Evolutionary conservation across 1,284 basidiomycete genomes (phyloP).

Genomic region (Termitomyces sp.): DNA sequence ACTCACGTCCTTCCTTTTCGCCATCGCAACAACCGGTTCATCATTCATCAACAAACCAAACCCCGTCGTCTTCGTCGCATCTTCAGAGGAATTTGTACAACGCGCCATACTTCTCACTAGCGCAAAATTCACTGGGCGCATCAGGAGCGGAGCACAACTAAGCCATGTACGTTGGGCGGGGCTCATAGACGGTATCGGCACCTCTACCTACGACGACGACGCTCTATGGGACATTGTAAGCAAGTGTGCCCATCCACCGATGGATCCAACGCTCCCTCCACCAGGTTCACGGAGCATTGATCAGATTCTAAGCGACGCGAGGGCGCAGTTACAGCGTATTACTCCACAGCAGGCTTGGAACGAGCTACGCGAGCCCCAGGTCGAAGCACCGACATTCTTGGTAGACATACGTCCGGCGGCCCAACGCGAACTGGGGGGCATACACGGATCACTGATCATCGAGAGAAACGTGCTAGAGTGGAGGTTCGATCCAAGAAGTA

Average conservation of each 20-base stretch:
- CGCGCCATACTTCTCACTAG: slow-evolving; percentile 57
- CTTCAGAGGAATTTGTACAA: slow-evolving; percentile 49
- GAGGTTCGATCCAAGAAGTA: slow-evolving; percentile 64
- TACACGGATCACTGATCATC: slow-evolving; percentile 59
- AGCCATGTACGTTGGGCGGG: slow-evolving; percentile 41
- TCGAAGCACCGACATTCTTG: slow-evolving; percentile 57
- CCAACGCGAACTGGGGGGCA: slow-evolving; percentile 53
- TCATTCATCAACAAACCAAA: slow-evolving; percentile 27
- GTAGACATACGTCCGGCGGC: slow-evolving; percentile 69
- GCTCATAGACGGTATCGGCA: slow-evolving; percentile 46
- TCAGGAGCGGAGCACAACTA: slow-evolving; percentile 34
- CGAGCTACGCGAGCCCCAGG: slow-evolving; percentile 48
- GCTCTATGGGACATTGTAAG: slow-evolving; percentile 62
- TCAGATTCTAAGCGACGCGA: slow-evolving; percentile 49
- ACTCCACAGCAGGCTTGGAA: slow-evolving; percentile 54
- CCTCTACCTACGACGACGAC: slow-evolving; percentile 50
- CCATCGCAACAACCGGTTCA: slow-evolving; percentile 22
- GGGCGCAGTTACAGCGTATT: slow-evolving; percentile 59
- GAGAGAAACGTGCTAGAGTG: slow-evolving; percentile 73
- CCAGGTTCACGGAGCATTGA: slow-evolving; percentile 55
- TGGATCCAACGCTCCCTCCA: slow-evolving; percentile 57
- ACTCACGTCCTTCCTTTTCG: slow-evolving; percentile 49
- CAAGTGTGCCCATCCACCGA: slow-evolving; percentile 53
- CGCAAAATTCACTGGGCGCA: slow-evolving; percentile 60
- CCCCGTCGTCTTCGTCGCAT: slow-evolving; percentile 53